Conservation (phyloP, 768 basidiomycete species). For the Tephrocybe rancida region DNA sequence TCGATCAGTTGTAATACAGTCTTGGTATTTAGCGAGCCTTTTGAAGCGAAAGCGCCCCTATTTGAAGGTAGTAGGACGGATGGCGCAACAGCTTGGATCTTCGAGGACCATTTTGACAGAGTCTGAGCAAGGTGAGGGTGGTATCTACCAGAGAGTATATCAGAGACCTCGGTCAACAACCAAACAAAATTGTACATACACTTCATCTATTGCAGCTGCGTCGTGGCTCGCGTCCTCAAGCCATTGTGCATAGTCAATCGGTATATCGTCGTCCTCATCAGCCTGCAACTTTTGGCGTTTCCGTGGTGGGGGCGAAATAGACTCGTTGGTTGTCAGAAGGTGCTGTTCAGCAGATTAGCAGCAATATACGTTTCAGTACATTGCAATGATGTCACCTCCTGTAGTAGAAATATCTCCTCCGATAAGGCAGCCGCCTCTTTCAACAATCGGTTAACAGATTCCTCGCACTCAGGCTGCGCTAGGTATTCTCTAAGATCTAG, state of each 20-base stretch:
- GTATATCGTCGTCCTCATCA: conserved; percentile 24
- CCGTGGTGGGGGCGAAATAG: conserved; percentile 48
- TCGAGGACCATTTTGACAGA: conserved; percentile 92
- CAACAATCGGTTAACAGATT: conserved; percentile 54
- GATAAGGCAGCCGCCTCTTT: conserved; percentile 62
- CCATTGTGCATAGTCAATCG: conserved; percentile 33
- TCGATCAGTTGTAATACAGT: conserved; percentile 78
- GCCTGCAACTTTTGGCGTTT: conserved; percentile 55
- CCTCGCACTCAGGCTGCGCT: conserved; percentile 40
- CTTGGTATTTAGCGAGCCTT: conserved; percentile 56
- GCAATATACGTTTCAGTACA: not conserved
- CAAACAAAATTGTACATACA: conserved; percentile 41
- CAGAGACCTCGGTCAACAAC: not conserved
- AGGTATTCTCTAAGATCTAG: conserved; percentile 36
- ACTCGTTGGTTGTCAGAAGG: conserved; percentile 50
- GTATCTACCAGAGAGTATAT: conserved; percentile 31
- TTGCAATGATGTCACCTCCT: conserved; percentile 49
- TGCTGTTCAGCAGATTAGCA: conserved; percentile 30
- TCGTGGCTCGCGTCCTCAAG: conserved; percentile 46
- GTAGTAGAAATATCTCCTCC: conserved; percentile 67
- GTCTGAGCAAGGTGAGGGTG: conserved; percentile 79
- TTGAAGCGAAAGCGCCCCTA: conserved; percentile 66
- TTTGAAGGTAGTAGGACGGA: conserved; percentile 71
- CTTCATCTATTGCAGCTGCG: conserved; percentile 48
- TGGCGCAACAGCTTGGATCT: conserved; percentile 91